Conservation (phyloP, 768 basidiomycete species). For the Naganishia friedmannii region DNA sequence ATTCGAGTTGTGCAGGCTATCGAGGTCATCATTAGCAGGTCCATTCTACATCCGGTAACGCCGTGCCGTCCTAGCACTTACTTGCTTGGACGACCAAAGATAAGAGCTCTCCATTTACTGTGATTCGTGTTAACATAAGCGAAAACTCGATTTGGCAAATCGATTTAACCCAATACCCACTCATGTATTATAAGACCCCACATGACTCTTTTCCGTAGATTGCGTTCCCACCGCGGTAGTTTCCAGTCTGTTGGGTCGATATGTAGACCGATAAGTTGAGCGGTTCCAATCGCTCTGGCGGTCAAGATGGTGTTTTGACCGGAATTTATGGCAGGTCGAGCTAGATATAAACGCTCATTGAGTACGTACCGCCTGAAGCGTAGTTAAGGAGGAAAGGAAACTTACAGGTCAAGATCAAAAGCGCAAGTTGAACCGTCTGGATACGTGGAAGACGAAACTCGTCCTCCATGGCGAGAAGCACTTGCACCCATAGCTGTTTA, state of each 20-base stretch:
- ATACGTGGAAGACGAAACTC: conserved; percentile 38
- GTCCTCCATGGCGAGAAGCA: conserved; percentile 34
- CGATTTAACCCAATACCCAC: background rate
- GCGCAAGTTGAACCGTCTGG: conserved; percentile 33
- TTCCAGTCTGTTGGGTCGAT: conserved; percentile 35
- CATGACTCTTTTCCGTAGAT: conserved; percentile 31
- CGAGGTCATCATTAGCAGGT: background rate
- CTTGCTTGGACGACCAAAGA: conserved; percentile 31
- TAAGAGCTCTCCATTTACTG: conserved; percentile 31
- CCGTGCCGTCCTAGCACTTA: background rate
- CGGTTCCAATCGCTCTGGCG: conserved; percentile 36
- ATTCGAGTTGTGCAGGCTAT: conserved; percentile 21
- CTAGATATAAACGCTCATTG: conserved; percentile 9
- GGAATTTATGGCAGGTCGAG: conserved; percentile 23
- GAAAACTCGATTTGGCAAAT: background rate
- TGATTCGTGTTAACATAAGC: background rate
- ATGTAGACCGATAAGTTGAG: conserved; percentile 37
- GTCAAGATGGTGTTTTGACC: conserved; percentile 25
- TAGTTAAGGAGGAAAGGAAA: conserved; percentile 19
- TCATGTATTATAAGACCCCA: conserved; percentile 34
- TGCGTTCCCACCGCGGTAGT: conserved; percentile 33
- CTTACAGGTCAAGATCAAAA: conserved; percentile 33
- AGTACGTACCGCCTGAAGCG: conserved; percentile 4
- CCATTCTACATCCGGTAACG: background rate
- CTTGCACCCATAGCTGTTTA: conserved; percentile 33